A percentile compares a stretch with the other conserved stretches of the same genome.
These are phyloP conservation scores for Sphagnum fallax DNA, from an alignment of 228 moss, liverwort and hornwort genomes.

Conservation along the genomic window DNA sequence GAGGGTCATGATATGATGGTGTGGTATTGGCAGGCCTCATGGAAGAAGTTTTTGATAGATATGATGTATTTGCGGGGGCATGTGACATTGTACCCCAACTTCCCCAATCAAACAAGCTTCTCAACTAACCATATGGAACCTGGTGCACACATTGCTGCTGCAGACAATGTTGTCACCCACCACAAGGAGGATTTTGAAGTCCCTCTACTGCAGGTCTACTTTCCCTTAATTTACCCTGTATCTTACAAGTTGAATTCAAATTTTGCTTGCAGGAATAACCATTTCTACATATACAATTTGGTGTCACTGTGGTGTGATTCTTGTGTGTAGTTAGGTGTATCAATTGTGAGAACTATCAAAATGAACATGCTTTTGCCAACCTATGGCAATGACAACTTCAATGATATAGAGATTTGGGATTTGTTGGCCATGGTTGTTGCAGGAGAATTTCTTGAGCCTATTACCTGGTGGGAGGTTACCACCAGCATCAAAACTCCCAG, in stretches of 20 bases:
- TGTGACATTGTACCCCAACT: constrained; percentile 90
- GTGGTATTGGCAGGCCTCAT: constrained; percentile 52
- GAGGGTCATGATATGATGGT: too few relatives aligned
- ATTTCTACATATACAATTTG: too few relatives aligned
- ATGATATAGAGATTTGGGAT: too few relatives aligned
- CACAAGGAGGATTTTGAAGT: constrained; percentile 75
- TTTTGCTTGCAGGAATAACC: too few relatives aligned
- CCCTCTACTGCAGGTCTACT: constrained; percentile 37
- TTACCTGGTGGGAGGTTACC: constrained; percentile 71
- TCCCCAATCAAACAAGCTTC: constrained; percentile 88
- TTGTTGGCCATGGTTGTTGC: background rate
- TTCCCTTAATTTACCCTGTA: background rate
- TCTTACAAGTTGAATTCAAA: too few relatives aligned
- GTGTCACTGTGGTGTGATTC: too few relatives aligned
- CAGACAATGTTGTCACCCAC: constrained; percentile 62
- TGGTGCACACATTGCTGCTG: constrained; percentile 74
- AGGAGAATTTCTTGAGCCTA: constrained; percentile 47
- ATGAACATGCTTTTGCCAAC: too few relatives aligned
- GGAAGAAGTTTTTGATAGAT: constrained; percentile 94
- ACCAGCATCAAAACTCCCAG: constrained; percentile 60
- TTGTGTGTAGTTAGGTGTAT: too few relatives aligned
- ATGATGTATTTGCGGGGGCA: constrained; percentile 93
- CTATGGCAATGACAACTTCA: too few relatives aligned
- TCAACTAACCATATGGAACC: constrained; percentile 96
- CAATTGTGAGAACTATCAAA: too few relatives aligned